Percentiles rank a stretch among this genome's conserved stretches.
These are phyloP conservation scores for Colletotrichum sp. DNA, from an alignment of 2,329 filamentous ascomycete genomes.

Conservation along the genomic window DNA sequence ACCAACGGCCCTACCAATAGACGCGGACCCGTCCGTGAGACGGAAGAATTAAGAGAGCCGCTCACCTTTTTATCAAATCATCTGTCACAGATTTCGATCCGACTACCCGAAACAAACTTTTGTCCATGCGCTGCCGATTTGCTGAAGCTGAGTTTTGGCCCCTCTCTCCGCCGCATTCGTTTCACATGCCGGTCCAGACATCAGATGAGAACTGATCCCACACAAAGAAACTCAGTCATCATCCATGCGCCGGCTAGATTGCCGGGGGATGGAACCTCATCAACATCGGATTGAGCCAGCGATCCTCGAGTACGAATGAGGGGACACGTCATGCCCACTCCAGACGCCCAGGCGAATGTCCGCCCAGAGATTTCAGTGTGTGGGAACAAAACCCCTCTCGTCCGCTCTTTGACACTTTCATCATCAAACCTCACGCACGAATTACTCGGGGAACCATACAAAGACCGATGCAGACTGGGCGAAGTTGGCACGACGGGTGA, in stretches of 20 bases:
- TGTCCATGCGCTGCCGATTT: background rate
- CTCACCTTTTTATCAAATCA: background rate
- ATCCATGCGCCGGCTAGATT: slow-evolving; percentile 14
- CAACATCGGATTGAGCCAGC: slow-evolving; percentile 4
- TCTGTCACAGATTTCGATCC: background rate
- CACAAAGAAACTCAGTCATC: background rate
- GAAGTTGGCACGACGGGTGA: background rate
- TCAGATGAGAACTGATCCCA: slow-evolving; percentile 13
- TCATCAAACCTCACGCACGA: background rate
- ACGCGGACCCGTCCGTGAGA: background rate
- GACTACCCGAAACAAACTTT: background rate
- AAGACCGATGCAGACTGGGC: background rate
- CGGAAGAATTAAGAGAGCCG: background rate
- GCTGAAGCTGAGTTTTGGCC: background rate
- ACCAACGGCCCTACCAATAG: background rate
- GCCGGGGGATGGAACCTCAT: slow-evolving; percentile 1
- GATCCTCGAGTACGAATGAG: background rate
- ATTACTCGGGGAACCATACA: background rate
- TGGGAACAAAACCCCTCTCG: slow-evolving; percentile 13
- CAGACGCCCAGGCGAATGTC: background rate
- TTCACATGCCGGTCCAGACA: slow-evolving; percentile 8
- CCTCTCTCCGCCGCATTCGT: background rate
- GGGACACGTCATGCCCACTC: slow-evolving; percentile 11
- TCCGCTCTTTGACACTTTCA: background rate
- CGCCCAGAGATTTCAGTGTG: background rate